Percentiles rank a stretch among this genome's conserved stretches.
phyloP scores from a whole-genome alignment of 2,329 filamentous ascomycete species.

The Venturiaceae sp. region DNA sequence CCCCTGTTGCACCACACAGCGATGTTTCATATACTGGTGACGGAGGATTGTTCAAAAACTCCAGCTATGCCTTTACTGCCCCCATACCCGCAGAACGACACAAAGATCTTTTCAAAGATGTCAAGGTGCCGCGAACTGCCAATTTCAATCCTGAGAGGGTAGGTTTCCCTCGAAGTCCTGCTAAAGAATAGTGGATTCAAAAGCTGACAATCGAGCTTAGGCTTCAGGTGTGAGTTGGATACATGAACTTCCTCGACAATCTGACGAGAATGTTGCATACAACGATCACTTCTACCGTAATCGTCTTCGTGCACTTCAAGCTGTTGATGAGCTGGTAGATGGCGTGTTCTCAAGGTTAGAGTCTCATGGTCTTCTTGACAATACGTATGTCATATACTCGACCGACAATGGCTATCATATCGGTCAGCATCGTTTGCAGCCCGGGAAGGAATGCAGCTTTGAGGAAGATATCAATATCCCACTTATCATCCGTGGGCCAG shows the following conservation, averaged over 20 bases:
- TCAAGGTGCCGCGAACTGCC: slow-evolving; percentile 48
- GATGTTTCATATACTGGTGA: slow-evolving; percentile 24
- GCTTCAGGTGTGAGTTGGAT: slow-evolving; percentile 39
- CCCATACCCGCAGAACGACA: slow-evolving; percentile 54
- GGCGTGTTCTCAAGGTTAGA: slow-evolving; percentile 32
- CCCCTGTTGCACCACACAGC: slow-evolving; percentile 58
- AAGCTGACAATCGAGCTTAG: slow-evolving; percentile 10
- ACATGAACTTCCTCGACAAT: slow-evolving; percentile 31
- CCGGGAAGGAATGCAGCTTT: slow-evolving; percentile 28
- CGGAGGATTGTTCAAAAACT: slow-evolving; percentile 3
- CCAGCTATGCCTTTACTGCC: slow-evolving; percentile 26
- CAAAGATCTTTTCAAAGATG: slow-evolving; percentile 49
- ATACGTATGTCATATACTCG: slow-evolving; percentile 33
- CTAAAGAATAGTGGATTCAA: not conserved
- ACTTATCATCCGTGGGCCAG: slow-evolving; percentile 27
- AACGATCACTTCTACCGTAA: slow-evolving; percentile 43
- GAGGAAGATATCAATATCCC: slow-evolving; percentile 32
- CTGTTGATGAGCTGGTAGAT: slow-evolving; percentile 46
- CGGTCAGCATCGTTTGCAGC: slow-evolving; percentile 28
- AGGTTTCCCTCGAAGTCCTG: not conserved
- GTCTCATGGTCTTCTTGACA: slow-evolving; percentile 31
- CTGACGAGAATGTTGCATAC: slow-evolving; percentile 37
- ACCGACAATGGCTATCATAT: slow-evolving; percentile 32
- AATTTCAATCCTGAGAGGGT: slow-evolving; percentile 54
- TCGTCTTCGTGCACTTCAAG: slow-evolving; percentile 40